Evolutionary conservation across 352 stramenopile genomes (phyloP), one percentile per base, ranked within the genome.

Genomic region (Pythium utonaiense): DNA sequence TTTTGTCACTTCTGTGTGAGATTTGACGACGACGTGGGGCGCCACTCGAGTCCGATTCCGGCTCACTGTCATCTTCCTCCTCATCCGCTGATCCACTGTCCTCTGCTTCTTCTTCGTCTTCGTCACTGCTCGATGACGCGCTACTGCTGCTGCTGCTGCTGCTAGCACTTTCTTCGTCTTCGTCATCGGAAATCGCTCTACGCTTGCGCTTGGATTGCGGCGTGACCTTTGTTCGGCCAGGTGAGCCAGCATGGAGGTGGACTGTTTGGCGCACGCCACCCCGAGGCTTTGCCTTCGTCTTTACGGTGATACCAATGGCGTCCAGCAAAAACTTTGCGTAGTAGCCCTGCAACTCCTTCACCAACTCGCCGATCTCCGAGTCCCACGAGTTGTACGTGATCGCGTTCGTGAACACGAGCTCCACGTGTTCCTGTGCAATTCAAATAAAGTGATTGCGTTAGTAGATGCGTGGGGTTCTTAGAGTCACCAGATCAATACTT

Each of bases 311-410:
- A 6, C 71, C 74, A 13, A 79, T 76, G 0, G 80, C 83, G 41
- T 92, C 83, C 8, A 87, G 55, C 12, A 95, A 56, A 16, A 95
- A 89, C 61, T 90, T 91, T 36, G 80, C 64, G 45, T 74, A 87
- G 64, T 86, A 88, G 9, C 76, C 83, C 53, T 90, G 77, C 28
- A 95, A 47, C 40, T 90, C 81, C 19, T 69, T 67, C 19, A 92
- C 83, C 7, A 89, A 38, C 27, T 69, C 72, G 34, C 81, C 78
- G 52, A 93, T 77, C 10, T 73, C 68, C 42, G 69, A 75, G 2
- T 84, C 73, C 77, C 77, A 89, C 12, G 63, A 57, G 62, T 95
- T 95, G 70, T 89, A 95, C 55, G 66, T 76, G 58, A 93, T 85
- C 13, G 86, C 86, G 30, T 95, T 95, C 22, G 73, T 73, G 58